Percentiles rank a stretch among this genome's conserved stretches.
Conservation (phyloP, 257 asterid species). For the Solanum sejunctum region DNA sequence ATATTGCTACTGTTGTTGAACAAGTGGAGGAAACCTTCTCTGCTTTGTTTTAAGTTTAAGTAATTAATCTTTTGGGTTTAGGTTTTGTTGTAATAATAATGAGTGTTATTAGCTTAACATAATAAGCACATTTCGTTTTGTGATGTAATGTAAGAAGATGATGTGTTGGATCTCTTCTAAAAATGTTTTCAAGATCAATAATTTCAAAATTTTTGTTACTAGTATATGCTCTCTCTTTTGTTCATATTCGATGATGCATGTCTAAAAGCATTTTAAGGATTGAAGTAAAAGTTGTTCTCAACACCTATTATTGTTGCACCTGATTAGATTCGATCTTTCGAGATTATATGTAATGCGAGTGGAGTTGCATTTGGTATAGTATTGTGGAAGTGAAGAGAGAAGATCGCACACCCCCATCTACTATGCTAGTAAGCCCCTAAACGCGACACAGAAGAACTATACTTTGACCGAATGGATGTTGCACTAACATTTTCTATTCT, state of each 20-base stretch:
- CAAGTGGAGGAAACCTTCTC: neutral
- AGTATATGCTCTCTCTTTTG: neutral
- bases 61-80: neutral
- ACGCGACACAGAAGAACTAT: too few species aligned
- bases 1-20: neutral
- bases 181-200: neutral
- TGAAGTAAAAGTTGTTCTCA: too few species aligned
- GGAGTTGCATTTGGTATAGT: too few species aligned
- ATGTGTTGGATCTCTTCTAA: neutral
- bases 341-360: too few species aligned
- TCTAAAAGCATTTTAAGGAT: too few species aligned
- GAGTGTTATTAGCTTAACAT: neutral
- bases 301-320: too few species aligned
- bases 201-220: neutral
- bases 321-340: too few species aligned
- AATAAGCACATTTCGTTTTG: neutral
- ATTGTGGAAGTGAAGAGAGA: too few species aligned
- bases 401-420: too few species aligned
- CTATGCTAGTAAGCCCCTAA: too few species aligned
- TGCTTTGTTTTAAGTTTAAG: neutral
- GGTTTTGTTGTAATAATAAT: neutral
- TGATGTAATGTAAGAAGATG: neutral
- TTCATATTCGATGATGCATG: neutral
- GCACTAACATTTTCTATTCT: too few species aligned
- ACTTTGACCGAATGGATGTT: neutral